A percentile compares a stretch with the other conserved stretches of the same genome.
These are phyloP conservation scores for Cyclostephanos invisitatus DNA, from an alignment of 108 stramenopile genomes.

Conservation along the genomic window DNA sequence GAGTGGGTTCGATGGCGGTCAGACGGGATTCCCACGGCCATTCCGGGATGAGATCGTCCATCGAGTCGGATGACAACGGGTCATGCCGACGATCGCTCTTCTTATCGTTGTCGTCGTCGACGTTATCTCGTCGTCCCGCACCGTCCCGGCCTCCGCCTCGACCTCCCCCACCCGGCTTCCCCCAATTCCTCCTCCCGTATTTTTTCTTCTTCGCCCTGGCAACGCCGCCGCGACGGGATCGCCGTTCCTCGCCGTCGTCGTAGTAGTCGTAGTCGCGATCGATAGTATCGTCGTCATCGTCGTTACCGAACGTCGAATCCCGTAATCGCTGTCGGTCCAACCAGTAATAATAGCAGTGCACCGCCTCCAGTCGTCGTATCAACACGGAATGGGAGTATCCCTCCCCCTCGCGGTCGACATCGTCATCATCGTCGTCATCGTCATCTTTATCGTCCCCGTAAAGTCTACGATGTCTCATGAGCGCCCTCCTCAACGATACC, in stretches of 20 bases:
- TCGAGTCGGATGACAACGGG: neutral
- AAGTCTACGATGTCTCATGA: slow-evolving; percentile 1
- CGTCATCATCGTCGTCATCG: neutral
- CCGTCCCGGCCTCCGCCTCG: no score
- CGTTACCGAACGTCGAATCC: neutral
- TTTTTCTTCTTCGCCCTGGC: no score
- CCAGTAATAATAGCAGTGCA: slow-evolving; percentile 13
- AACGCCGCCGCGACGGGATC: neutral
- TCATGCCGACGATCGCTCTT: neutral
- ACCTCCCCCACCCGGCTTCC: no score
- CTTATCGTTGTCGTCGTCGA: neutral
- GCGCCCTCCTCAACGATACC: slow-evolving; percentile 8
- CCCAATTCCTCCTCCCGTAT: no score
- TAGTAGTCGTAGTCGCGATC: neutral
- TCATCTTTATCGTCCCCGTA: neutral
- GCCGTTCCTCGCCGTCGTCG: neutral
- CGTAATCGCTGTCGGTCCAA: neutral
- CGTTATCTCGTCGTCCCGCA: neutral
- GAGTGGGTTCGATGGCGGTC: neutral
- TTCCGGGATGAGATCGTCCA: neutral
- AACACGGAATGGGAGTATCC: slow-evolving; percentile 16
- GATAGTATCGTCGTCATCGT: neutral
- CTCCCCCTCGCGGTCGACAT: neutral
- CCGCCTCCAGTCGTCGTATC: slow-evolving; percentile 18
- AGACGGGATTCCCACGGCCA: slow-evolving; percentile 44